phyloP scores from a whole-genome alignment of 2,329 filamentous ascomycete species.

The Sarocladium oryzae region DNA sequence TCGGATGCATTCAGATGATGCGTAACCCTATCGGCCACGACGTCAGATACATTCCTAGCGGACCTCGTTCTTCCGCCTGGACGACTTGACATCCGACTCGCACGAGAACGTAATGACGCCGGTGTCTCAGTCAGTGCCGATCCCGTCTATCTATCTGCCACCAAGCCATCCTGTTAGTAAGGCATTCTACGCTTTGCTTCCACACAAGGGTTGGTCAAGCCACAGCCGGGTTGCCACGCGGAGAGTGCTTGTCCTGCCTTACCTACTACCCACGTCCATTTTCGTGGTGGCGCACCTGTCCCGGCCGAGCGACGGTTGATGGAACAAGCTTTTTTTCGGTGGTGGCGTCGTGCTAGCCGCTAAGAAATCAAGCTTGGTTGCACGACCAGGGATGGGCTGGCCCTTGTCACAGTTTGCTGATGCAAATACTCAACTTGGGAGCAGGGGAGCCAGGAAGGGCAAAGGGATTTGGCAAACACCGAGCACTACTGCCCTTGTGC shows the following conservation, averaged over 20 bases:
- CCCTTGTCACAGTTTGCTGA: background rate
- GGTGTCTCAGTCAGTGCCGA: background rate
- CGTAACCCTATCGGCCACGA: too few species aligned
- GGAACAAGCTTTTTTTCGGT: conserved; percentile 5
- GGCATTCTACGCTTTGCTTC: background rate
- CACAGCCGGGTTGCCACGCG: background rate
- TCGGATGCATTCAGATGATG: too few species aligned
- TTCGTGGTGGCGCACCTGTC: background rate
- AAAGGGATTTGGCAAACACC: too few species aligned
- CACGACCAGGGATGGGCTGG: background rate
- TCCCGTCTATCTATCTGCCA: background rate
- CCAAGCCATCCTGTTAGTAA: background rate
- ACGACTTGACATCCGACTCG: background rate
- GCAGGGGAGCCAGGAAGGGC: background rate
- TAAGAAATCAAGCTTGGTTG: background rate
- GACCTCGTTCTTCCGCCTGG: background rate
- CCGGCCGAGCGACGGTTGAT: background rate
- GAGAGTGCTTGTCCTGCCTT: too few species aligned
- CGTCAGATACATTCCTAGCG: background rate
- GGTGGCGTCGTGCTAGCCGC: background rate
- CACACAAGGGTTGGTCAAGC: background rate
- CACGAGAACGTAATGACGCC: background rate
- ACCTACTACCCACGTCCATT: too few species aligned
- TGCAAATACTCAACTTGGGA: background rate
- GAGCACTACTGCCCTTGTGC: too few species aligned